Conservation (phyloP, 192 early-diverging fungal species). For the Podila epigama region DNA sequence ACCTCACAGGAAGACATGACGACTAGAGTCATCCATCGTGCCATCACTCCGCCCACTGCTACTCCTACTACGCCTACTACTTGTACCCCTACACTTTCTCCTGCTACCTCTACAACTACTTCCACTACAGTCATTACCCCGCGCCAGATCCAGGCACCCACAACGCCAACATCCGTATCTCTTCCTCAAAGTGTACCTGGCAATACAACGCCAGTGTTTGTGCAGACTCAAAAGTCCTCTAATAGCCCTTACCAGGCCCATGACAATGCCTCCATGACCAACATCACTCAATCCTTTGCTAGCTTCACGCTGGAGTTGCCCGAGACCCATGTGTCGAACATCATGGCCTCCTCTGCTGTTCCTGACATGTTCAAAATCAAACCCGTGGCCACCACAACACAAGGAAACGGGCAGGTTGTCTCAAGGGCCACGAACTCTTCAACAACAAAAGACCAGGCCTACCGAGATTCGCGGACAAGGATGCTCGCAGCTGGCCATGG, state of each 20-base stretch:
- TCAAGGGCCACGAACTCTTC: background rate
- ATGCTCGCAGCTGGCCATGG: background rate
- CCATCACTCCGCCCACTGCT: too few species aligned
- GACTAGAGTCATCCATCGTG: constrained; percentile 13
- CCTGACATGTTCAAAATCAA: constrained; percentile 35
- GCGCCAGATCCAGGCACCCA: background rate
- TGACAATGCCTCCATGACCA: constrained; percentile 37
- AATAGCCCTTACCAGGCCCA: constrained; percentile 35
- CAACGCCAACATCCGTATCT: too few species aligned
- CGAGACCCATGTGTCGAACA: constrained; percentile 19
- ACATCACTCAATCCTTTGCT: constrained; percentile 27
- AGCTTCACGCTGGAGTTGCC: constrained; percentile 39
- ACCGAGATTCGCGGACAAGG: constrained; percentile 12
- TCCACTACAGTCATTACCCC: background rate
- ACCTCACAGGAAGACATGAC: constrained; percentile 19
- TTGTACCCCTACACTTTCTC: too few species aligned
- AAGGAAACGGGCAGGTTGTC: too few species aligned
- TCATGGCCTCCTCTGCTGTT: constrained; percentile 20
- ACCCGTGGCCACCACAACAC: background rate
- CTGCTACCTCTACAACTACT: too few species aligned
- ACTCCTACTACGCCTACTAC: too few species aligned
- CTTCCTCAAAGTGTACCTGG: background rate
- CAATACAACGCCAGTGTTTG: constrained; percentile 1
- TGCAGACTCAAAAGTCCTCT: constrained; percentile 2
- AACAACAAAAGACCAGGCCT: constrained; percentile 7